Conservation (phyloP, 129 eudicot species). For the Gnaphalium uliginosum region DNA sequence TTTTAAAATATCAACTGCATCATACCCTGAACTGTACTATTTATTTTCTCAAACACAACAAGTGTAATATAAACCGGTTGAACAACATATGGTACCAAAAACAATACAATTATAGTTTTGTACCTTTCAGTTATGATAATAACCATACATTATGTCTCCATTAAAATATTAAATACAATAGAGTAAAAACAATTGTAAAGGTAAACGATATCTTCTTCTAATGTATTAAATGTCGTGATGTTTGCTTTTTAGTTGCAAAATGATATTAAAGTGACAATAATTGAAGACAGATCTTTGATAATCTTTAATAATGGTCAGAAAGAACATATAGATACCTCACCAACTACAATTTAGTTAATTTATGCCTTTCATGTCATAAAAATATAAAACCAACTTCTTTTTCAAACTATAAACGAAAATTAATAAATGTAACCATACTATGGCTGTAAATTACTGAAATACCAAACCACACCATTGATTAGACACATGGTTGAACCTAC, state of each 20-base stretch:
- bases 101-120: not conserved
- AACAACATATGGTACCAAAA: too few species aligned
- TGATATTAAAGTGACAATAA: constrained; percentile 19
- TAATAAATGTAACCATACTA: not conserved
- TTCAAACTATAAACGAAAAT: not conserved
- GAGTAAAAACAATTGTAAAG: constrained; percentile 5
- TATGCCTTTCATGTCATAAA: constrained; percentile 6
- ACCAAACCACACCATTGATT: not conserved
- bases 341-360: not conserved
- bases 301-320: not conserved
- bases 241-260: constrained; percentile 28
- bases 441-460: not conserved
- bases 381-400: not conserved
- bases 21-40: too few species aligned
- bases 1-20: too few species aligned
- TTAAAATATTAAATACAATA: not conserved
- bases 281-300: constrained; percentile 12
- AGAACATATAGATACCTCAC: constrained; percentile 16
- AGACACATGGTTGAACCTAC: not conserved
- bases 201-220: not conserved
- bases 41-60: too few species aligned
- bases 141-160: not conserved
- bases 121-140: constrained; percentile 1
- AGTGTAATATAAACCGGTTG: too few species aligned
- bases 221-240: constrained; percentile 2